Evolutionary conservation across 1,284 basidiomycete genomes (phyloP), one percentile per base, ranked within the genome.

Genomic region (Laetiporus sulphureus): DNA sequence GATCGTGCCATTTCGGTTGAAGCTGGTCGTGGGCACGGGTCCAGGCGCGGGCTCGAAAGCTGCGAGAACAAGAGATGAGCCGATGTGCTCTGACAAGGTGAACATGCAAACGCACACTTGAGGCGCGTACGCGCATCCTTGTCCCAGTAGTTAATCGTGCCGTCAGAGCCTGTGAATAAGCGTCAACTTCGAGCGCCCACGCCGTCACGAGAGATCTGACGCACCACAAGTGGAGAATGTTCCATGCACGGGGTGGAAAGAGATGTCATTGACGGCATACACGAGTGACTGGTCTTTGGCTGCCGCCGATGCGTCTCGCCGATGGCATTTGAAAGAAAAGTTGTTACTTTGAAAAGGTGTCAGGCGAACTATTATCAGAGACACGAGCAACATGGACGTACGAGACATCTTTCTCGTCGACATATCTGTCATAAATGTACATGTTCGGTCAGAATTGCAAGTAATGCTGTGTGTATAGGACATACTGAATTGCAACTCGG

Each of bases 271-370:
- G 44, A 98, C 92, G 1, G 93, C 78, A 58, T 79, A 98, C 12
- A 98, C 86, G 36, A 92, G 68, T 0, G 85, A 80, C 52, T 88
- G 80, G 47, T 88, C 82, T 57, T 87, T 85, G 33, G 72, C 54
- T 32, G 69, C 75, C 3, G 81, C 76, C 2, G 67, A 59, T 42
- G 74, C 67, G 50, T 93, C 90, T 40, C 79, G 79, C 31, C 94
- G 88, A 61, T 97, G 94, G 58, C 94, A 97, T 58, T 93, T 95
- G 77, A 98, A 98, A 0, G 90, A 92, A 61, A 95, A 96, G 66
- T 95, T 95, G 60, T 80, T 76, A 44, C 83, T 89, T 48, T 19
- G 38, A 22, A 33, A 35, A 0, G 19, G 8, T 11, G n/a, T n/a
- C n/a, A n/a, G n/a, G n/a, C n/a, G n/a, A n/a, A n/a, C n/a, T n/a